Conservation (phyloP, 345 rosid species). For the Linum lewisii region DNA sequence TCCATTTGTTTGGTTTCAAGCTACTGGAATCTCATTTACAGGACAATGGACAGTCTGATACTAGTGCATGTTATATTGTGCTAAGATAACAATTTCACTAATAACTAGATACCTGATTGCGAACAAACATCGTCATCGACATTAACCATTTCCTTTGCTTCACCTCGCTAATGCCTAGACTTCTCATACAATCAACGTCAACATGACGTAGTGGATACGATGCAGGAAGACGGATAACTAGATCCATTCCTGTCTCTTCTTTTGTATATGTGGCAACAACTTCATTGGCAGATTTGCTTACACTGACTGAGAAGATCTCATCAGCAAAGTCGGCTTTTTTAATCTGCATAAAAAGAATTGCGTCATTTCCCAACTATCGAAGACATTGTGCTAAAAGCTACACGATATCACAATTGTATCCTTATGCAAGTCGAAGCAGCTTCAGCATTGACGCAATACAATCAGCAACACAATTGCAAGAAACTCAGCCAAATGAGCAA, state of each 20-base stretch:
- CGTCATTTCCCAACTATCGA: neutral
- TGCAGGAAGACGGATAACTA: slow-evolving; percentile 79
- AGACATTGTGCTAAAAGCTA: neutral
- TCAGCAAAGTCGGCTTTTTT: slow-evolving; percentile 74
- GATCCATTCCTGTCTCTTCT: slow-evolving; percentile 94
- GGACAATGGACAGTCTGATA: neutral
- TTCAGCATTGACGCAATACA: too few species aligned
- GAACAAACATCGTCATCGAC: slow-evolving; percentile 89
- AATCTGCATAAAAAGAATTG: slow-evolving; percentile 45
- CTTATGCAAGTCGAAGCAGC: too few species aligned
- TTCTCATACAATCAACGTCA: slow-evolving; percentile 75
- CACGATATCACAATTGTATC: neutral
- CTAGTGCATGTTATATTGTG: neutral
- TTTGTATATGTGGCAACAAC: slow-evolving; percentile 90
- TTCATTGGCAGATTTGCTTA: slow-evolving; percentile 91
- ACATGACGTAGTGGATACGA: slow-evolving; percentile 80
- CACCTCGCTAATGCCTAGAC: slow-evolving; percentile 85
- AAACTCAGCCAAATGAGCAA: neutral
- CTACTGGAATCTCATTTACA: too few species aligned
- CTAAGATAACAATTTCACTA: slow-evolving; percentile 3
- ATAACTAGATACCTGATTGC: slow-evolving; percentile 62
- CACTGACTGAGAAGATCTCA: slow-evolving; percentile 72
- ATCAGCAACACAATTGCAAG: too few species aligned
- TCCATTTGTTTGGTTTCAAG: too few species aligned
- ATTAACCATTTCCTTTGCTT: slow-evolving; percentile 96